A percentile compares a stretch with the other conserved stretches of the same genome.
Evolutionary conservation across 2,329 filamentous ascomycete genomes (phyloP).

Genomic region (Ambrosiella xylebori): DNA sequence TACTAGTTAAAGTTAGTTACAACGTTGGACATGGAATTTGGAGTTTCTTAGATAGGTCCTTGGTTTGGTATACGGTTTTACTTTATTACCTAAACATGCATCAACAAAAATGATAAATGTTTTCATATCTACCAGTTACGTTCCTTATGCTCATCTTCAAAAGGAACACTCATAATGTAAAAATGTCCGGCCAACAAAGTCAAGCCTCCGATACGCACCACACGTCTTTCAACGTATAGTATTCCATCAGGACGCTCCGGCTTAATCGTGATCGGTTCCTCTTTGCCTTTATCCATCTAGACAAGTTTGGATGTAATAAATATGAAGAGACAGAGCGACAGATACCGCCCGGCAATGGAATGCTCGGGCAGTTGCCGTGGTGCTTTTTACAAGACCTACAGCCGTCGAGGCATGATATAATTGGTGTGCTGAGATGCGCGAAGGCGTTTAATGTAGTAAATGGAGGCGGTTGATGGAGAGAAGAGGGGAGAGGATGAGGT

Average conservation of each 20-base stretch:
- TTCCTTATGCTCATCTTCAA: not conserved
- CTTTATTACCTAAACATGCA: too few relatives aligned
- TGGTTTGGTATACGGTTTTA: slow-evolving; percentile 2
- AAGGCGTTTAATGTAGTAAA: not conserved
- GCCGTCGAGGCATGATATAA: slow-evolving; percentile 34
- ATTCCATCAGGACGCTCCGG: slow-evolving; percentile 86
- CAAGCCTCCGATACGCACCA: slow-evolving; percentile 85
- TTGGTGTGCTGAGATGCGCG: not conserved
- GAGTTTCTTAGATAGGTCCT: not conserved
- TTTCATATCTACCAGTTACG: not conserved
- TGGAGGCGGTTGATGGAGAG: not conserved
- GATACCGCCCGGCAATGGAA: slow-evolving; percentile 64
- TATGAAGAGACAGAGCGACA: slow-evolving; percentile 31
- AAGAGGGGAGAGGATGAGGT: not conserved
- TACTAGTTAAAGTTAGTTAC: not conserved
- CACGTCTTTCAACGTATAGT: slow-evolving; percentile 54
- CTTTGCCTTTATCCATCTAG: slow-evolving; percentile 39
- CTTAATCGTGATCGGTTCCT: slow-evolving; percentile 75
- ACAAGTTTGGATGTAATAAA: slow-evolving; percentile 1
- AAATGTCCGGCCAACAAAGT: slow-evolving; percentile 82
- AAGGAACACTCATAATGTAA: not conserved
- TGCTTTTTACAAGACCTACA: slow-evolving; percentile 20
- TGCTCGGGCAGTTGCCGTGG: slow-evolving; percentile 45
- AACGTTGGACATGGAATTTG: not conserved
- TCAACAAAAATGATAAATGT: too few relatives aligned